phyloP scores from a whole-genome alignment of 2,329 filamentous ascomycete species.

The Pseudohalonectria lignicola region DNA sequence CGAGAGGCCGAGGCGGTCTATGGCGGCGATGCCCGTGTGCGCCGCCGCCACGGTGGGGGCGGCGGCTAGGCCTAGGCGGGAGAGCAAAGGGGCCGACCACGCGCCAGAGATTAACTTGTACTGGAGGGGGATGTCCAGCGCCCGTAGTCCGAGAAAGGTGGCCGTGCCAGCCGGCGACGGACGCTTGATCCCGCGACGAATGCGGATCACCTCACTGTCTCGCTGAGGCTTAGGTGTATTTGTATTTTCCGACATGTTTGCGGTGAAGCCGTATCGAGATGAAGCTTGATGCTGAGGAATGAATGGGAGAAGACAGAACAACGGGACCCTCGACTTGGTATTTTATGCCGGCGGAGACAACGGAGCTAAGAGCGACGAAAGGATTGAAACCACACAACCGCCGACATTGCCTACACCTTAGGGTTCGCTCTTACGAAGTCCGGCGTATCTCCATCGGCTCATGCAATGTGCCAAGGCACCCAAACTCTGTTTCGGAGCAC shows the following conservation, averaged over 20 bases:
- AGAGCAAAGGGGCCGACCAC: conserved; percentile 33
- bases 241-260: not conserved
- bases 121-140: conserved; percentile 20
- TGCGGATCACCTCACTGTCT: no score
- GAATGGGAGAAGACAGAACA: no score
- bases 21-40: conserved; percentile 6
- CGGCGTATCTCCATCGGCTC: no score
- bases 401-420: no score
- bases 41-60: conserved; percentile 21
- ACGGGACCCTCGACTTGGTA: no score
- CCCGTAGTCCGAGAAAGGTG: conserved; percentile 26
- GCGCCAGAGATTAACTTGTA: conserved; percentile 16
- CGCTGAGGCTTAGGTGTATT: not conserved
- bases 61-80: conserved; percentile 30
- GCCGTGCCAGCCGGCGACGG: conserved; percentile 21
- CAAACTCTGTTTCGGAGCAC: no score
- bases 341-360: no score
- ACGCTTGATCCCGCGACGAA: conserved; percentile 24
- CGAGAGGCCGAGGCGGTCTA: conserved; percentile 28
- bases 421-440: no score
- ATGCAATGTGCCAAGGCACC: no score
- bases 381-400: no score
- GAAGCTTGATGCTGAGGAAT: not conserved
- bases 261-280: no score
- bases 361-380: no score